Percentiles rank a stretch among this genome's conserved stretches.
These are phyloP conservation scores for Gracilaria gracilis DNA, from an alignment of 23 red algal species.

Conservation along the genomic window DNA sequence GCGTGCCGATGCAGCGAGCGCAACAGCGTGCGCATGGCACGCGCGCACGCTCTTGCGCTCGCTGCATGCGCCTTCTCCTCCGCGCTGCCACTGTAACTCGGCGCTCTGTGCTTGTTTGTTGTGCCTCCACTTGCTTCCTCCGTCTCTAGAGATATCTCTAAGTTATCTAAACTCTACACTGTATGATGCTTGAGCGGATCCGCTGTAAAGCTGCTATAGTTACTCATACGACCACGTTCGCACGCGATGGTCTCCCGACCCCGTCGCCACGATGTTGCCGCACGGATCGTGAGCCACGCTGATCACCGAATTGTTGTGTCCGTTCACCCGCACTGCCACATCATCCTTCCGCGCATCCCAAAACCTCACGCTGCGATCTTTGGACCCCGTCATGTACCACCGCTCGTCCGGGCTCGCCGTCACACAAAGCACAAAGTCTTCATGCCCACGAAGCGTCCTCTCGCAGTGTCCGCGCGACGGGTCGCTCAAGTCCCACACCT, in stretches of 20 bases:
- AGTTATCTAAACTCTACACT: no score
- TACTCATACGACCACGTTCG: background rate
- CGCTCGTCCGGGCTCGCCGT: background rate
- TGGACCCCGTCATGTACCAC: background rate
- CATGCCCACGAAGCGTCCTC: background rate
- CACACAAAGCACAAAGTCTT: background rate
- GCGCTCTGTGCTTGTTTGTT: no score
- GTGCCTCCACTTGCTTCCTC: no score
- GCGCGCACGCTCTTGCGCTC: no score
- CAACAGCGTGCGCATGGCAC: no score
- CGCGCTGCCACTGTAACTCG: no score
- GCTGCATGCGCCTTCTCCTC: no score
- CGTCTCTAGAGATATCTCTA: no score
- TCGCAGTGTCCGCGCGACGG: background rate
- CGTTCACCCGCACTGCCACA: background rate
- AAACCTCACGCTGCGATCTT: background rate
- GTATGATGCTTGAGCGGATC: no score
- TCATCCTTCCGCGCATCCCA: background rate
- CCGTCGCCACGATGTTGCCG: background rate
- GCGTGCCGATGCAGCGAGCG: no score
- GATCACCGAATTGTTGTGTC: conserved; percentile 6
- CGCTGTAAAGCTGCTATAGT: background rate
- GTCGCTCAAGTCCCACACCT: background rate
- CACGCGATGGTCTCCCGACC: background rate
- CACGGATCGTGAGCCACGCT: background rate